Evolutionary conservation across 2,329 filamentous ascomycete species (phyloP), one percentile per base, ranked within the genome.

Genomic region (Aspergillus ochraceoroseus): DNA sequence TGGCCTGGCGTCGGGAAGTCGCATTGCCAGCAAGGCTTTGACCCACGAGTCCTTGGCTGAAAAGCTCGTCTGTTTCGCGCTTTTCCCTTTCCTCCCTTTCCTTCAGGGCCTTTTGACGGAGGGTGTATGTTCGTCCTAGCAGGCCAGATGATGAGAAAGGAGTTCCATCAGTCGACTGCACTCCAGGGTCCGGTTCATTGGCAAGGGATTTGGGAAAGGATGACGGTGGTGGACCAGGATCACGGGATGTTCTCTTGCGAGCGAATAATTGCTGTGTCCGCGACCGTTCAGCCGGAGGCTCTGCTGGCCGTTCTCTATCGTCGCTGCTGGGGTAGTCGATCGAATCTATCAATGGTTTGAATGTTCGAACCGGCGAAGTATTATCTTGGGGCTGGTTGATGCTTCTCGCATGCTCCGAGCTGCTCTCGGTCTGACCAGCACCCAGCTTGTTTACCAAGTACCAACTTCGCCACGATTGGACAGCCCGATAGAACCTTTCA

Each of bases 381-480:
- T 49, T 31, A 36, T 53, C 38, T 33, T 28, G 33, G 7, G 45
- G 12, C 35, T 26, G 26, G 15, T 25, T 48, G 26, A 62, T 52
- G 4, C 39, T 37, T 7, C 23, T 22, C 5, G 37, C 32, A 4
- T 25, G 20, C 12, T 53, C 32, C 25, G 22, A 30, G 12, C 35
- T 49, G 13, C 58, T 51, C 27, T 61, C 55, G 51, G 65, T 67
- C 45, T 70, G 58, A n/a, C 70, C 71, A 39, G 75, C 74, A 12
- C 80, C 79, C 57, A 83, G 75, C 46, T 80, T 80, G 52, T 86
- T 82, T 29, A 87, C 83, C 5, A 95, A 68, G 57, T 95, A 95
- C 87, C 88, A 95, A 62, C 86, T 94, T 43, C 90, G 79, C 89
- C 89, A 95, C 26, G 68, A 69, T 47, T 95, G 87, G 1, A 94